Base-by-base conservation (phyloP, 805 yeast species). In the Maudiozyma serrabonitensis region DNA sequence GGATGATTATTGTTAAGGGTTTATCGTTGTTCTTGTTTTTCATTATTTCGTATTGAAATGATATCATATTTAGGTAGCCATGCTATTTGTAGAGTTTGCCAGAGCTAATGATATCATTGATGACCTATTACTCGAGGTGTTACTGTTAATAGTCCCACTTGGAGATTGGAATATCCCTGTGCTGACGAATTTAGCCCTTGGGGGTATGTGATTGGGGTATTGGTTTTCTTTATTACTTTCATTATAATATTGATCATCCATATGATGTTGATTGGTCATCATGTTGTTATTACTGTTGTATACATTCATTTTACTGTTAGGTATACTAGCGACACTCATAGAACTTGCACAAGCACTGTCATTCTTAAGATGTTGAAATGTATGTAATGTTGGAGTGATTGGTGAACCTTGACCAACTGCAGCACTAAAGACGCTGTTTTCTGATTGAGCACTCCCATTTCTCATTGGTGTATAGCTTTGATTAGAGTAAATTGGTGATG, bases 391-490 rank as follows among this genome's bases (percentile, higher is more conserved):
- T 28, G 68, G 68, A 2, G 69, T 63, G 12, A 64, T 58, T 16
- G 69, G 69, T 4, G 69, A 64, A 25, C 63, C 58, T 37, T 58
- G 62, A 3, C 56, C 53, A 43, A 50, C 50, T 2, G 45, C 48
- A 7, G 55, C 50, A 49, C 67, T 63, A 50, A 64, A 64, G 19
- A 64, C 56, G 43, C 65, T 60, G 42, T 60, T 63, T 37, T 64
- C 68, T 7, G 68, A 64, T 46, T 59, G 59, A 8, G 62, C 60
- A 48, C 65, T 60, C 6, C 58, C 55, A 45, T 64, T 63, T 55
- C 68, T 59, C 55, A 63, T 54, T 45, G 68, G 68, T 25, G 68
- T 63, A 39, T 56, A 61, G 43, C 54, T 59, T 48, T 57, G 64
- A 5, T 59, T 50, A 16, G 59, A 58, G 38, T 60, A 63, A 13